Conservation (phyloP, 192 early-diverging fungal species). For the Mortierella antarctica region DNA sequence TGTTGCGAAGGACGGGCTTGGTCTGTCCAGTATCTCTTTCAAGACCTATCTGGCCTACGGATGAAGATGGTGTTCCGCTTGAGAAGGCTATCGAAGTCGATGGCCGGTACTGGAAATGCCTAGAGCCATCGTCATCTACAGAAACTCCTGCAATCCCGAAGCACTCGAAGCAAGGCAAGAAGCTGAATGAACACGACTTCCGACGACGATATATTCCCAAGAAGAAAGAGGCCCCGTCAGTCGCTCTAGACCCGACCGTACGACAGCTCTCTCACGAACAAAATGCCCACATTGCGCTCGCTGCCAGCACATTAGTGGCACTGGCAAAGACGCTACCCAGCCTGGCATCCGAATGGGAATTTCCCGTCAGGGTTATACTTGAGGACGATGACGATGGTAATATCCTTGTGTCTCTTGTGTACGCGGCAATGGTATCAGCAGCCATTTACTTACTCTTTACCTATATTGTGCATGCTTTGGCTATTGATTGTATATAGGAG, state of each 20-base stretch:
- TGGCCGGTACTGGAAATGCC: conserved; percentile 19
- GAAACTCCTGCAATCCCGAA: background rate
- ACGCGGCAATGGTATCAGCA: background rate
- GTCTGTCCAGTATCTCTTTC: conserved; percentile 34
- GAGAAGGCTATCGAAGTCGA: conserved; percentile 30
- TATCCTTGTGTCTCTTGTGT: background rate
- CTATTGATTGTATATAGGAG: conserved; percentile 9
- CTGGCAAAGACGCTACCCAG: conserved; percentile 32
- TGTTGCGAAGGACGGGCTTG: conserved; percentile 26
- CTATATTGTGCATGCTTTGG: background rate
- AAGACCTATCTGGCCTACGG: conserved; percentile 41
- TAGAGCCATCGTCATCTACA: background rate
- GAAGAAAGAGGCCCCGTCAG: conserved; percentile 8
- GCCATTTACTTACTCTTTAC: background rate
- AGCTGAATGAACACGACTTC: conserved; percentile 1
- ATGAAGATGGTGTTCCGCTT: conserved; percentile 43
- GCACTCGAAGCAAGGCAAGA: background rate
- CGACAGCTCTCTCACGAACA: conserved; percentile 34
- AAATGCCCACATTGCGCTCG: conserved; percentile 31
- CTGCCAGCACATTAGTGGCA: conserved; percentile 34
- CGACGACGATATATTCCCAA: conserved; percentile 14
- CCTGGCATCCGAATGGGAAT: conserved; percentile 37
- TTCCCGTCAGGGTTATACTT: conserved; percentile 34
- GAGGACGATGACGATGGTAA: conserved; percentile 41
- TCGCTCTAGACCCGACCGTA: conserved; percentile 22